Base-by-base conservation (phyloP, 2,329 filamentous ascomycete species). In the Arthrobotrys iridis region DNA sequence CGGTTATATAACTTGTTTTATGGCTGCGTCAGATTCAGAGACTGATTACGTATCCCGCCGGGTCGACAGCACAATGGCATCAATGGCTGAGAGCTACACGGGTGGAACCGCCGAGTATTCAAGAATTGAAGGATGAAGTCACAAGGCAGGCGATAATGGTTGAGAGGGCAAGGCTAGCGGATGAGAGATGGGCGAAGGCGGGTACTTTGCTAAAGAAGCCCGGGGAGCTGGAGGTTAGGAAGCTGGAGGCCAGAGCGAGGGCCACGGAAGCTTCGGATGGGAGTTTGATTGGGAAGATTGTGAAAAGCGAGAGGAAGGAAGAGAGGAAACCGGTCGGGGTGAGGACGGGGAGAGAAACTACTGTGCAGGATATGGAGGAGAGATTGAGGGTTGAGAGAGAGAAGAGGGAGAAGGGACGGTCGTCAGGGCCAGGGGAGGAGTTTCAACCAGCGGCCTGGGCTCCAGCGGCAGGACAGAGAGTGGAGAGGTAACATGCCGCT, bases 81-180 rank as follows among this genome's bases (percentile, higher is more conserved):
- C 88, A 90, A 79, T 91, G 89, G 89, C 84, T 91, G 55, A 87
- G 89, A 13, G 84, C 90, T 80, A 87, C 85, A 48, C 86, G 89
- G 18, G 75, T 79, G 1, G 80, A 85, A 0, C 83, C 88, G 1
- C 89, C 89, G 0, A 85, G 83, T 1, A 81, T 90, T 8, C 81
- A 82, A 0, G 89, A 91, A 80, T 88, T 90, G 81, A 79, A 82
- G 4, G 81, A 80, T 33, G 88, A 91, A 62, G 80, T 87, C 0
- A 79, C 80, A 8, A 84, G 89, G 24, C 41, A 30, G 5, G 82
- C 83, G 58, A 83, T 84, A 70, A 84, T 90, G 77, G 86, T 85
- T 80, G 75, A 84, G 4, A 83, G 90, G 13, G 89, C 88, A 10
- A 87, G 87, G 13, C 82, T 87, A 80, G 89, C 88, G 1, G 88